Conservation (phyloP, 2,329 filamentous ascomycete genomes). For the Verruconis gallopava region DNA sequence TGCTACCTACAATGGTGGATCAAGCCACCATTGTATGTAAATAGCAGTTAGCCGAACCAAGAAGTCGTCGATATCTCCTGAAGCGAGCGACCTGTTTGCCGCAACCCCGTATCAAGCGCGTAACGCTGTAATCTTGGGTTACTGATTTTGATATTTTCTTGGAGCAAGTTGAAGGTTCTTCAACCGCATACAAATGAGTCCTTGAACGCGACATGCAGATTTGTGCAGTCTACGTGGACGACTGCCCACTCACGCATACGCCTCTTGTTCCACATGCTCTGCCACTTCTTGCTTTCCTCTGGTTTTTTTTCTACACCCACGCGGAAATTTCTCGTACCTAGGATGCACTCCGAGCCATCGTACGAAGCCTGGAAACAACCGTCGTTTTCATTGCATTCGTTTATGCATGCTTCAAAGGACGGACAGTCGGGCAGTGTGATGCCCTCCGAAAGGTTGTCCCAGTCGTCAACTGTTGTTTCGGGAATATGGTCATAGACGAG, state of each 20-base stretch:
- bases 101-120: no score
- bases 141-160: no score
- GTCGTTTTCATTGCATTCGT: slow-evolving; percentile 1
- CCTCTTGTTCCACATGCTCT: slow-evolving; percentile 6
- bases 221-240: background rate
- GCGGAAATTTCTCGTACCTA: slow-evolving; percentile 4
- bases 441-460: slow-evolving; percentile 3
- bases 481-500: slow-evolving; percentile 2
- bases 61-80: no score
- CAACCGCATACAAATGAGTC: background rate
- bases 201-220: background rate
- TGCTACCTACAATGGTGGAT: no score
- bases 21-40: no score
- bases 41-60: no score
- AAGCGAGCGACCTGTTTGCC: no score
- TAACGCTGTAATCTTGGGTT: no score
- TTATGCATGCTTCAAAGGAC: background rate
- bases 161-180: no score
- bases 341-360: slow-evolving; percentile 3
- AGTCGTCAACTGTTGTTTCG: slow-evolving; percentile 1
- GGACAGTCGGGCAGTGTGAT: background rate
- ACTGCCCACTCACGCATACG: slow-evolving; percentile 1
- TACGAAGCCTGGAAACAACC: slow-evolving; percentile 1
- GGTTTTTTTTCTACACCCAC: background rate
- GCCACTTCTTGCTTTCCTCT: slow-evolving; percentile 4